Base-by-base conservation (phyloP, 164 flowering plant genomes). In the Saururus chinensis region DNA sequence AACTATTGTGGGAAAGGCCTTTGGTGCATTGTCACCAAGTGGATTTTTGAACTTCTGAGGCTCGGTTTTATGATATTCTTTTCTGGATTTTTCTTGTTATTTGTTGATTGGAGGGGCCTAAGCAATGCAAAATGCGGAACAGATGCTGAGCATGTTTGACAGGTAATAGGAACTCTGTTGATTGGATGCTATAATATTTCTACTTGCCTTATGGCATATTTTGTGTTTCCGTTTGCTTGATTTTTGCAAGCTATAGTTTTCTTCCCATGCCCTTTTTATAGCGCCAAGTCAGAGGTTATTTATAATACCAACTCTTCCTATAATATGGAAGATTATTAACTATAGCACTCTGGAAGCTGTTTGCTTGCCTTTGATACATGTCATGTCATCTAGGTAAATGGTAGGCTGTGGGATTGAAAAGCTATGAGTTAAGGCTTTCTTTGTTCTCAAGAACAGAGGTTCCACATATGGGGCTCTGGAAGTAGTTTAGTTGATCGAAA, bases 91-190 rank as follows among this genome's bases (percentile, higher is more conserved):
- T 85, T 95, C 68, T 79, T 95, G 54, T 66, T 95, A 40, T 82
- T 61, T 76, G 93, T 91, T 68, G 97, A 95, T 78, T 95, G 97
- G 97, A 73, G 79, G 77, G 96, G 97, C 58, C 89, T 95, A 21
- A 85, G 83, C 57, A 91, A 88, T 73, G 96, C 91, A 16, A 91
- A 91, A 72, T 95, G 99, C 77, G 99, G 99, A 59, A 88, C 91
- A 75, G 92, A 87, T 75, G 99, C 99, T 91, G 75, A 88, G 97
- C 84, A 91, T 95, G 97, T 95, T 95, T 81, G 99, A 91, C 75
- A 74, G 97, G 99, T 91, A 45, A 30, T 30, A 30, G 37, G n/a
- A 30, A 30, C 37, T 30, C 6, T 30, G 37, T 6, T 45, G 49
- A 12, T 45, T 45, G 49, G 14, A 12, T 12, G 14, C 17, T 45